Percentiles rank a stretch among this genome's conserved stretches.
Evolutionary conservation across 768 basidiomycete genomes (phyloP).

Genomic region (Boletus speciosus): DNA sequence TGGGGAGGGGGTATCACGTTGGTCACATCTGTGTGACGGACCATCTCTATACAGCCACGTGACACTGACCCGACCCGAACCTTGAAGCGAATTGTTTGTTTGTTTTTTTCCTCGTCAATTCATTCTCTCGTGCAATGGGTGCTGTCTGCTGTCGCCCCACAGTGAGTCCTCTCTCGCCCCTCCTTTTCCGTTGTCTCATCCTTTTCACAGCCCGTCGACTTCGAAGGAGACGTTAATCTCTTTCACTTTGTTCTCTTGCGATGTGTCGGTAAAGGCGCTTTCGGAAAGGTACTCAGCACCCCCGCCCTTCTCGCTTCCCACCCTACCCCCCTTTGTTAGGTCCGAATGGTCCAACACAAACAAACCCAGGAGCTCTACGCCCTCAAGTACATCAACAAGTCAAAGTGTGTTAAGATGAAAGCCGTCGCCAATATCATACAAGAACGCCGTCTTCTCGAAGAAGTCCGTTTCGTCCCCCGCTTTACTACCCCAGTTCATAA

Average conservation of each 20-base stretch:
- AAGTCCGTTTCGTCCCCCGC: constrained; percentile 49
- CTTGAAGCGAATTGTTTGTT: constrained; percentile 4
- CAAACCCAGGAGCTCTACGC: constrained; percentile 96
- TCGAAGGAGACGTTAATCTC: constrained; percentile 91
- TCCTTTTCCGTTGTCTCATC: not conserved
- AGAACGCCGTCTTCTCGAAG: constrained; percentile 90
- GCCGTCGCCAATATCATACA: constrained; percentile 97
- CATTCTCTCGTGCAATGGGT: constrained; percentile 46
- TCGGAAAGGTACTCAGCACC: constrained; percentile 74
- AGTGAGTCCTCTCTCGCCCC: constrained; percentile 38
- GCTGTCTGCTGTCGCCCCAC: constrained; percentile 82
- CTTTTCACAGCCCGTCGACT: constrained; percentile 78
- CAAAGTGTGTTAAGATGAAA: constrained; percentile 98
- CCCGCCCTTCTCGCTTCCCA: constrained; percentile 8
- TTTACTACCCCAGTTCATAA: not conserved
- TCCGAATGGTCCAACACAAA: constrained; percentile 99
- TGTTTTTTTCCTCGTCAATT: constrained; percentile 9
- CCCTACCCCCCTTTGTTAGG: constrained; percentile 45
- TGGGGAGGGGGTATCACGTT: not conserved
- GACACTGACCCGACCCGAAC: not conserved
- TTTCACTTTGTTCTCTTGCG: constrained; percentile 94
- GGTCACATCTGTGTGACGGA: not conserved
- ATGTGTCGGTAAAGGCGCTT: constrained; percentile 98
- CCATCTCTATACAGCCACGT: constrained; percentile 10
- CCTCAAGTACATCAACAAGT: constrained; percentile 98